Evolutionary conservation across 1,284 basidiomycete species (phyloP).

Genomic region (Trametes hirsuta): DNA sequence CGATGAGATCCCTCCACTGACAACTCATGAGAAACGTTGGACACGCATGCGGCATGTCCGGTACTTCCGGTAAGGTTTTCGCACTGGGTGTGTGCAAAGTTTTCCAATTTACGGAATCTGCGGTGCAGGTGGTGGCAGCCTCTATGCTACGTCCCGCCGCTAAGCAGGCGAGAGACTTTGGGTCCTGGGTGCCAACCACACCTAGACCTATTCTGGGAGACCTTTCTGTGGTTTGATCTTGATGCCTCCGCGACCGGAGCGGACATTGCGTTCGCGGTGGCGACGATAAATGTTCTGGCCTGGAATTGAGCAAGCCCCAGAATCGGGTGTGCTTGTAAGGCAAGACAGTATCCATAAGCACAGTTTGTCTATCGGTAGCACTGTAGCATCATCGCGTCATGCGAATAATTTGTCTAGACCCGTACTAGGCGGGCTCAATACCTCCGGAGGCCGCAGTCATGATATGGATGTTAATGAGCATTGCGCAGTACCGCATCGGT

Average conservation of each 20-base stretch:
- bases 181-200: neutral
- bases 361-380: too few species aligned
- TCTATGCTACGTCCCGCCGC: neutral
- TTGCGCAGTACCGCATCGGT: neutral
- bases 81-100: neutral
- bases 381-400: too few species aligned
- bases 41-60: slow-evolving; percentile 6
- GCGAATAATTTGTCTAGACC: too few species aligned
- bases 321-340: neutral
- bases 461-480: neutral
- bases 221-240: neutral
- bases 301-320: neutral
- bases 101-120: neutral
- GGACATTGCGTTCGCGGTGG: slow-evolving; percentile 2
- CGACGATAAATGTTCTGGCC: slow-evolving; percentile 1
- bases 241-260: slow-evolving; percentile 6
- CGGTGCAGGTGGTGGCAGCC: slow-evolving; percentile 1
- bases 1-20: slow-evolving; percentile 10
- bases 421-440: neutral
- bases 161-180: neutral
- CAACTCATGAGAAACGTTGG: slow-evolving; percentile 3
- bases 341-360: neutral
- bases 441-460: neutral
- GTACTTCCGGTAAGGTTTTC: slow-evolving; percentile 5
- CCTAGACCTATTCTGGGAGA: neutral